phyloP scores from a whole-genome alignment of 2,329 filamentous ascomycete genomes.

The Scedosporium minutisporum region DNA sequence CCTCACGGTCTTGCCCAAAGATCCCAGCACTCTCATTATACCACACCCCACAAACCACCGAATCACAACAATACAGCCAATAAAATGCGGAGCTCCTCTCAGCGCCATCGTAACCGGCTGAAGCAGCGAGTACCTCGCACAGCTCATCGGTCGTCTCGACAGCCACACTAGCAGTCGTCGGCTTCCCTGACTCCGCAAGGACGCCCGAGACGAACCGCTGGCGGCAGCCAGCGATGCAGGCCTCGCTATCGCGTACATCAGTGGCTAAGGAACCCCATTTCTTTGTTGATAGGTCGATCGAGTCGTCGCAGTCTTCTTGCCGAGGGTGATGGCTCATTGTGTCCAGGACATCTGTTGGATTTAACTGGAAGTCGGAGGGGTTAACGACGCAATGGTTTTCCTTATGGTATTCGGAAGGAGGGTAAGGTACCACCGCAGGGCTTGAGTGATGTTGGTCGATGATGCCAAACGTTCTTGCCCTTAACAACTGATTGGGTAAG shows the following conservation, averaged over 20 bases:
- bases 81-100: neutral
- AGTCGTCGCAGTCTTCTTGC: neutral
- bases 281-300: neutral
- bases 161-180: too few species aligned
- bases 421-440: too few species aligned
- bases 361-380: neutral
- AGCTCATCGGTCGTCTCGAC: conserved; percentile 4
- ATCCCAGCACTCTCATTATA: neutral
- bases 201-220: conserved; percentile 7
- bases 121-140: conserved; percentile 4
- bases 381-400: too few species aligned
- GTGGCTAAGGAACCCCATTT: conserved; percentile 5
- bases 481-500: too few species aligned
- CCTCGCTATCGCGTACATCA: conserved; percentile 1
- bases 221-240: conserved; percentile 8
- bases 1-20: conserved; percentile 10
- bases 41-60: conserved; percentile 10
- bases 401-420: too few species aligned
- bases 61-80: conserved; percentile 11
- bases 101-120: neutral
- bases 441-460: too few species aligned
- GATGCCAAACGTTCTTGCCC: too few species aligned
- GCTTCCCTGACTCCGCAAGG: neutral
- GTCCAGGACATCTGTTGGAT: neutral
- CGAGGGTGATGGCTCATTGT: neutral